Percentiles rank a stretch among this genome's conserved stretches.
phyloP scores from a whole-genome alignment of 2,329 filamentous ascomycete species.

The Colletotrichum magnum region DNA sequence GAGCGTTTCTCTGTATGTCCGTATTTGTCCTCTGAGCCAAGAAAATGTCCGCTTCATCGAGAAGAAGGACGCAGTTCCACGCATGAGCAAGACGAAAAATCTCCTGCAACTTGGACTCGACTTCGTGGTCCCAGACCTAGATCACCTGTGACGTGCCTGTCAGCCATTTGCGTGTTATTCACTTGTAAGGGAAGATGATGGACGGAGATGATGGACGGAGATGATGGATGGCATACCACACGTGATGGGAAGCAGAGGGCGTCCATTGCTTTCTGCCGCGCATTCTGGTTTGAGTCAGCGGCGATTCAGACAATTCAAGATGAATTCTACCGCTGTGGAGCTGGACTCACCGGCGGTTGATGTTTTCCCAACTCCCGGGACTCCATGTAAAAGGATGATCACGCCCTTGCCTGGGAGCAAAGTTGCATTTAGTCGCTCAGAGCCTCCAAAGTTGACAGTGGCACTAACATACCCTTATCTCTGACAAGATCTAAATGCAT shows the following conservation, averaged over 20 bases:
- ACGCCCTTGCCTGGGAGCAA: slow-evolving; percentile 47
- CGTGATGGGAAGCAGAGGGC: slow-evolving; percentile 64
- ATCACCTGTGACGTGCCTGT: slow-evolving; percentile 50
- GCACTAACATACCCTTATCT: slow-evolving; percentile 53
- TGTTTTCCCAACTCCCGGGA: slow-evolving; percentile 65
- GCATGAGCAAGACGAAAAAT: slow-evolving; percentile 59
- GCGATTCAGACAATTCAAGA: not conserved
- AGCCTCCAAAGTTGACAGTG: slow-evolving; percentile 7
- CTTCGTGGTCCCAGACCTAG: slow-evolving; percentile 58
- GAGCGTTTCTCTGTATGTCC: slow-evolving; percentile 52
- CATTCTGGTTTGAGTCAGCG: not conserved
- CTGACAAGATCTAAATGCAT: slow-evolving; percentile 54
- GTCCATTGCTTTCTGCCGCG: slow-evolving; percentile 46
- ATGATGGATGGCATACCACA: slow-evolving; percentile 45
- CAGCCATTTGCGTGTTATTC: too few species aligned
- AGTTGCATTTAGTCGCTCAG: not conserved
- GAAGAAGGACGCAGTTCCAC: slow-evolving; percentile 55
- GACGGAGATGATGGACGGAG: not conserved
- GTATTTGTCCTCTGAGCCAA: slow-evolving; percentile 47
- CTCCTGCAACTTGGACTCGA: slow-evolving; percentile 58
- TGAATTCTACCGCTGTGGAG: not conserved
- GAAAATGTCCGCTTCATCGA: slow-evolving; percentile 56
- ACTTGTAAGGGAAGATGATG: too few species aligned
- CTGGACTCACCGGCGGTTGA: slow-evolving; percentile 51
- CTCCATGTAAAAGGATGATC: slow-evolving; percentile 61